Base-by-base conservation (phyloP, 306 rosid genomes). In the Urtica urens region DNA sequence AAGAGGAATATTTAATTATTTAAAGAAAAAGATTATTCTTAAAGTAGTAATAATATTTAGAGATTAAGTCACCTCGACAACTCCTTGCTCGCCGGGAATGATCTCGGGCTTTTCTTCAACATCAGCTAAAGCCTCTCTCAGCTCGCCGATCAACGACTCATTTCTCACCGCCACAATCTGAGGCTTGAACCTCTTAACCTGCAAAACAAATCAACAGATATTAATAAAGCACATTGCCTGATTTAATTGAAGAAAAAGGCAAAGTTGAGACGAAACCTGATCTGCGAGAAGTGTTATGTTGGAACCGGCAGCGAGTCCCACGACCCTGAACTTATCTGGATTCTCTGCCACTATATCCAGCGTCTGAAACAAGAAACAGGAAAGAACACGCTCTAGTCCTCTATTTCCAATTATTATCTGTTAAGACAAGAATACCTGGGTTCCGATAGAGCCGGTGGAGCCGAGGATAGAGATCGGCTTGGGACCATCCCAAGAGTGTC, bases 291-390 rank as follows among this genome's bases (percentile, higher is more conserved):
- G 95, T 55, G 92, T 75, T n/a, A 90, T 46, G 13, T 90, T 90
- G 26, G 99, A 90, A 58, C 99, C 99, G 57, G 99, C 95, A 40
- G 99, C 99, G 38, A 90, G 80, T 1, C 94, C 99, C 39, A 81
- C 99, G 45, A 90, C 72, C 71, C 57, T 81, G 66, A 90, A 85
- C 53, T 85, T 85, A 30, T 90, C 94, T 1, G 92, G 99, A 61
- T 90, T 81, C 79, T 90, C 99, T 12, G 87, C 95, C 56, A 90
- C 95, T n/a, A 90, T 90, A 63, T 90, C 99, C 60, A 90, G 68
- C 23, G 99, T 90, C 99, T 90, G 75, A 67, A 64, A 67, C n/a
- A n/a, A 75, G 1, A 13, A 35, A 35, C 11, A 31, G 13, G 2
- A 31, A 31, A 1, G 37, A 43, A 27, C 19, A 6, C 8, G 26